Evolutionary conservation across 805 yeast genomes (phyloP).

Genomic region (Spathaspora gorwiae): DNA sequence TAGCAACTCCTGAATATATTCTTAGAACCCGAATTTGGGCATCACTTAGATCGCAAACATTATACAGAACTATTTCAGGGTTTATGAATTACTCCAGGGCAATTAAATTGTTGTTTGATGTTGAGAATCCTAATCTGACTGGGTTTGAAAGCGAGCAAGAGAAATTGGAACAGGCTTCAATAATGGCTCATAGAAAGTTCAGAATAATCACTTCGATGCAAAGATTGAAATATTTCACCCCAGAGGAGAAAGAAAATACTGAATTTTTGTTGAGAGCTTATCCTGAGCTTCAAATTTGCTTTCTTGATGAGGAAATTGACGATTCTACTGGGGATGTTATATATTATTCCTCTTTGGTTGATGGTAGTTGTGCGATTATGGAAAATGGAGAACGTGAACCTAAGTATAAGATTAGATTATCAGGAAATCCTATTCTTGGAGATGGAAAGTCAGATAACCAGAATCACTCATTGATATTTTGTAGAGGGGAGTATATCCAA

Average conservation of each 20-base stretch:
- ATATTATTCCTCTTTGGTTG: constrained; percentile 72
- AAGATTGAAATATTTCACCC: constrained; percentile 65
- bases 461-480: constrained; percentile 72
- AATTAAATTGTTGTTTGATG: constrained; percentile 79
- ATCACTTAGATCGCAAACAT: constrained; percentile 91
- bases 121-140: constrained; percentile 78
- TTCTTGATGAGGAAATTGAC: constrained; percentile 89
- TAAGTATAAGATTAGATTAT: constrained; percentile 63
- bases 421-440: constrained; percentile 83
- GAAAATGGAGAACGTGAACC: constrained; percentile 43
- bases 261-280: constrained; percentile 78
- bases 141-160: constrained; percentile 26
- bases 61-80: constrained; percentile 95
- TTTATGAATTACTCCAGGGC: constrained; percentile 98
- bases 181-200: constrained; percentile 81
- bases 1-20: constrained; percentile 95
- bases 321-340: constrained; percentile 67
- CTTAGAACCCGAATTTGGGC: constrained; percentile 98
- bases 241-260: constrained; percentile 74
- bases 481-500: constrained; percentile 82
- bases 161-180: constrained; percentile 42
- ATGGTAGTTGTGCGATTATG: constrained; percentile 70
- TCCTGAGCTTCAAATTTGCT: constrained; percentile 86
- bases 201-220: constrained; percentile 83
- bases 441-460: constrained; percentile 89